Conservation (phyloP, 371 early-diverging fungal species). For the Blyttiomyces sp. region DNA sequence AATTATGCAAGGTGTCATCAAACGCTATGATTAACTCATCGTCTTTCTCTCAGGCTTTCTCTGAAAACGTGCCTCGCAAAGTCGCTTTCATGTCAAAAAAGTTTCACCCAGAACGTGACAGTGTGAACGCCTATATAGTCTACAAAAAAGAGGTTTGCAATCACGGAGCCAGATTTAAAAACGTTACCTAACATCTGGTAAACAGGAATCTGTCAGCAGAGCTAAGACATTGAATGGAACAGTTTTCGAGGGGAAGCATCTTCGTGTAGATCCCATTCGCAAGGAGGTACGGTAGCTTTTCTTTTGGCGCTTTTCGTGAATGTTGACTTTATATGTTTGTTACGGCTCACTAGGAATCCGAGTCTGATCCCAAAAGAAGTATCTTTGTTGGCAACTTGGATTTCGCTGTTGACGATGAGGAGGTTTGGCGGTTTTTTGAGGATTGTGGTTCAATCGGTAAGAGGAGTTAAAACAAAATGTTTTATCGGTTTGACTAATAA, state of each 20-base stretch:
- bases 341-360: too few relatives aligned
- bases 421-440: conserved; percentile 78
- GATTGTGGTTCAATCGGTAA: conserved; percentile 71
- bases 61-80: conserved; percentile 65
- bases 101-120: conserved; percentile 74
- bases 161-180: background rate
- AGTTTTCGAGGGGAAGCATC: conserved; percentile 79
- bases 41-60: conserved; percentile 53
- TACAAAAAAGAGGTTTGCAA: conserved; percentile 45
- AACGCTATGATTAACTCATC: background rate
- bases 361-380: conserved; percentile 68
- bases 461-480: background rate
- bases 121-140: conserved; percentile 87
- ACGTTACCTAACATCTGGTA: background rate
- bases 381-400: conserved; percentile 90
- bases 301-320: background rate
- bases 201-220: conserved; percentile 54
- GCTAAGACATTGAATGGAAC: conserved; percentile 70
- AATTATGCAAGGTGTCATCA: background rate
- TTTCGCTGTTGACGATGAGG: conserved; percentile 85
- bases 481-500: background rate
- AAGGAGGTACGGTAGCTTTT: conserved; percentile 40
- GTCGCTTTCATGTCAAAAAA: conserved; percentile 72
- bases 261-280: conserved; percentile 79
- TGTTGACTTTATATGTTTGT: too few relatives aligned